Evolutionary conservation across 2,329 filamentous ascomycete genomes (phyloP), one percentile per base, ranked within the genome.

Genomic region (Pseudocercospora musae): DNA sequence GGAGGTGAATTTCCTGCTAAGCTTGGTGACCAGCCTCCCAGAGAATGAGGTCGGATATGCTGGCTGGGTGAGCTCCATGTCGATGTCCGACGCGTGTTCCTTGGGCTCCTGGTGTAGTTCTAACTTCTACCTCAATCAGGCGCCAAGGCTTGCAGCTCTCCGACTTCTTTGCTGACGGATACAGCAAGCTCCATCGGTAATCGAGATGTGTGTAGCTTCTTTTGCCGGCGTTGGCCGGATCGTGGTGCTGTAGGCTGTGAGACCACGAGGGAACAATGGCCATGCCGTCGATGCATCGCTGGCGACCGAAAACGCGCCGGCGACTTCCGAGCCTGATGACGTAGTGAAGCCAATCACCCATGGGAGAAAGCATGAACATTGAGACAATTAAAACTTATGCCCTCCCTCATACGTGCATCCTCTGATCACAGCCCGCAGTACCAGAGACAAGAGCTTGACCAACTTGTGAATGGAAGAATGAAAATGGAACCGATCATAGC

Each of bases 31-130:
- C 18, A 74, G 65, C 55, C 66, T 70, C 7, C 69, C 64, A 7
- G 68, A 68, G 69, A 72, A 74, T 25, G 61, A 67, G 49, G 68
- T 69, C 37, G 69, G 62, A 46, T 73, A 64, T 29, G 71, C 60
- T 21, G 67, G 65, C n/a, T 67, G 56, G 40, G 62, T 67, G 58
- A 64, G 68, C 50, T 73, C 71, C 72, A 74, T 73, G 27, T 33
- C 18, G 15, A 25, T 33, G 27, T 40, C 52, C 27, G 52, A 54
- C 52, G 52, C 52, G 52, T 37, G 29, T 54, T 23, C 11, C 31
- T 15, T 33, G 31, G 11, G n/a, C n/a, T n/a, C n/a, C n/a, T n/a
- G n/a, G n/a, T n/a, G n/a, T n/a, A n/a, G n/a, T n/a, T n/a, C n/a
- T n/a, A n/a, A n/a, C n/a, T n/a, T n/a, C n/a, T n/a, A n/a, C n/a